These are phyloP conservation scores for Aspergillus sp. DNA, from an alignment of 2,329 filamentous ascomycete species.

Conservation along the genomic window DNA sequence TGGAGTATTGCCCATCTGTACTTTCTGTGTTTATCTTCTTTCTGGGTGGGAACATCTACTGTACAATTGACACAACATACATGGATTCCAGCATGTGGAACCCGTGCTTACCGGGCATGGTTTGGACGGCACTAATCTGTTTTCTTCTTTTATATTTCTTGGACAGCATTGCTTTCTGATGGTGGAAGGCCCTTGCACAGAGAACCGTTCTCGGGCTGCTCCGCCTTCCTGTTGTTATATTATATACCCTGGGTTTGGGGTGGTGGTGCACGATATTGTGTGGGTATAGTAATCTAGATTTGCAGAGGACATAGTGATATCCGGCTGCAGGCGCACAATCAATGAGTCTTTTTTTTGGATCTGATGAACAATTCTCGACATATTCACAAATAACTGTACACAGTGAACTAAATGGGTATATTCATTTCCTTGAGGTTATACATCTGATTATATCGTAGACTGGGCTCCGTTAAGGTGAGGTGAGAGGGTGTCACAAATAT, in stretches of 20 bases:
- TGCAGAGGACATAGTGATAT: constrained; percentile 2
- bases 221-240: constrained; percentile 3
- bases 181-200: not conserved
- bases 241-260: constrained; percentile 13
- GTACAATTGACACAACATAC: constrained; percentile 17
- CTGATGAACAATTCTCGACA: not conserved
- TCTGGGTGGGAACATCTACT: constrained; percentile 10
- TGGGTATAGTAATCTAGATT: constrained; percentile 10
- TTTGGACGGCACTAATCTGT: constrained; percentile 3
- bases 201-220: not conserved
- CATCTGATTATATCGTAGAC: constrained; percentile 9
- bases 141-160: not conserved
- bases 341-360: not conserved
- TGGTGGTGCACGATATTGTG: constrained; percentile 5
- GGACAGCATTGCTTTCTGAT: not conserved
- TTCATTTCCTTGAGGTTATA: constrained; percentile 3
- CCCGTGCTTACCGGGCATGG: not conserved
- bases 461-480: not conserved
- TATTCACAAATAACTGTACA: not conserved
- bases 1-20: constrained; percentile 11
- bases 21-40: constrained; percentile 6
- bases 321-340: not conserved
- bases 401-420: constrained; percentile 9
- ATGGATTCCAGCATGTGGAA: not conserved
- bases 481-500: no score